Evolutionary conservation across 176 grass and related monocot species (phyloP), one percentile per base, ranked within the genome.

Genomic region (maize (Zea mays)): DNA sequence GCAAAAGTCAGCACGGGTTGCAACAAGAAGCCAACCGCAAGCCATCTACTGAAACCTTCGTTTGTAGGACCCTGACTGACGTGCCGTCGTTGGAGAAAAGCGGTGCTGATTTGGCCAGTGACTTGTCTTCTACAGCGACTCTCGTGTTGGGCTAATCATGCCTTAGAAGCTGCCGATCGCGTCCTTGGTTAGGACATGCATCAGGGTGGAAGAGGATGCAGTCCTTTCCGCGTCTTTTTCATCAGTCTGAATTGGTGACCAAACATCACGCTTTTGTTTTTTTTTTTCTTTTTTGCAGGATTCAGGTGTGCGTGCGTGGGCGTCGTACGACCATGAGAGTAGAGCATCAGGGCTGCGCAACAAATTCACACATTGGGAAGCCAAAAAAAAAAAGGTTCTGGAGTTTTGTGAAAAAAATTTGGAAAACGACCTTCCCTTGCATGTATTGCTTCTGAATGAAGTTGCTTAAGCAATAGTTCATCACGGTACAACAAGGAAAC

Each of bases 201-300:
- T 65, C 48, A 79, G 62, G 51, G 52, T 84, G 38, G 27, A 27
- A 27, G 56, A 43, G 17, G 27, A 65, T 55, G 61, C 69, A 50
- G 67, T 73, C 81, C 69, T 81, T 58, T 40, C 66, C 8, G 60
- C 1, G 58, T 80, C 80, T 17, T 73, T 83, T 83, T 77, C 65
- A 65, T 90, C 59, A 36, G 83, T n/a, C 76, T 84, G 81, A 86
- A 90, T 87, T 84, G 88, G 84, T 90, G 80, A 37, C 84, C 88
- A 84, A 84, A 79, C 88, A 84, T 64, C 52, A 50, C 7, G 44
- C 13, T 19, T 46, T 48, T 76, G 63, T 0, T 0, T 27, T 27
- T 27, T 27, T 27, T 33, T 11, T 61, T 60, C 4, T 7, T 36
- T 4, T 21, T 48, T 71, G 64, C 63, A 71, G 62, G 47, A 67